Conservation (phyloP, 208 protist genomes). For the Trypanosoma melophagium region DNA sequence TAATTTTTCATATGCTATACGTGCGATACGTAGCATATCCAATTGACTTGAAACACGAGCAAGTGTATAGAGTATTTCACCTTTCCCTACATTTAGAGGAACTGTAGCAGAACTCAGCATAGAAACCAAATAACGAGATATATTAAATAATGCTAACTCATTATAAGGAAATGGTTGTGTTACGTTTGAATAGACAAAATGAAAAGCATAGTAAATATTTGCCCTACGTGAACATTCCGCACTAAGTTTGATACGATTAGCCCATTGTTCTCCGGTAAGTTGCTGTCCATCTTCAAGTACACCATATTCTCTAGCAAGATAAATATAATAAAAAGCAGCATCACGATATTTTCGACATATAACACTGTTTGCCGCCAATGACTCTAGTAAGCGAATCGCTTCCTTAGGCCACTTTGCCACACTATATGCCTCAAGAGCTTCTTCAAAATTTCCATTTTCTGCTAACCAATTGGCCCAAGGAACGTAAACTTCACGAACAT, state of each 20-base stretch:
- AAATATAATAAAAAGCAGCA: slow-evolving; percentile 91
- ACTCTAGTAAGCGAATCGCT: slow-evolving; percentile 91
- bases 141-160: slow-evolving; percentile 87
- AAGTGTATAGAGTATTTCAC: slow-evolving; percentile 85
- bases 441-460: slow-evolving; percentile 94
- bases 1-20: slow-evolving; percentile 88
- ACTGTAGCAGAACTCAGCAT: slow-evolving; percentile 54
- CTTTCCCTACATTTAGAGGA: slow-evolving; percentile 90
- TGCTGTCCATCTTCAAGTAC: slow-evolving; percentile 67
- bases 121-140: slow-evolving; percentile 76
- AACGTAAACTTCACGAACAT: slow-evolving; percentile 92
- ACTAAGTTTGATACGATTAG: slow-evolving; percentile 69
- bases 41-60: slow-evolving; percentile 80
- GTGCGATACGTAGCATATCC: slow-evolving; percentile 90
- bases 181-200: slow-evolving; percentile 80
- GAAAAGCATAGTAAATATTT: slow-evolving; percentile 94
- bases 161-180: slow-evolving; percentile 90
- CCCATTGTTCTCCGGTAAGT: slow-evolving; percentile 52
- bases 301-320: slow-evolving; percentile 84
- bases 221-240: slow-evolving; percentile 76
- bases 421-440: slow-evolving; percentile 92
- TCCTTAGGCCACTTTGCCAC: slow-evolving; percentile 88
- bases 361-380: slow-evolving; percentile 92
- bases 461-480: slow-evolving; percentile 97
- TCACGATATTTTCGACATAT: slow-evolving; percentile 88